Conservation (phyloP, 805 yeast species). For the Candida pseudofarinosa region DNA sequence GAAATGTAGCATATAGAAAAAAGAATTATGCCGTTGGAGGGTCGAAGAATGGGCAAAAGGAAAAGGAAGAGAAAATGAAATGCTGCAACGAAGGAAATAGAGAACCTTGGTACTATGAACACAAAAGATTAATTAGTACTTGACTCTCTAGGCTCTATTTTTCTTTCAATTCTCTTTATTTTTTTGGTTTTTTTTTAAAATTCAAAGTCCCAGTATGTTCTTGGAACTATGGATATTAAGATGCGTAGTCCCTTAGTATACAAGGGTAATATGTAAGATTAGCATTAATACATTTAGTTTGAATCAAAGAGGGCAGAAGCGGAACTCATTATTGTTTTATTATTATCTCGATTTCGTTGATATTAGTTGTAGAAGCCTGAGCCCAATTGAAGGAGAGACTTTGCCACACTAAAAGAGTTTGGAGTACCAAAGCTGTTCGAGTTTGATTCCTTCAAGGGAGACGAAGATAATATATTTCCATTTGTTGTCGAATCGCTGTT, state of each 20-base stretch:
- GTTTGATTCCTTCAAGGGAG: conserved; percentile 21
- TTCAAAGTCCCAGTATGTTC: not conserved
- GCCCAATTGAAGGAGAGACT: conserved; percentile 43
- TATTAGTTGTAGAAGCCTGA: conserved; percentile 5
- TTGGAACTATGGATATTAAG: not conserved
- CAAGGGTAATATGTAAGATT: not conserved
- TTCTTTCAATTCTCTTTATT: too few species aligned
- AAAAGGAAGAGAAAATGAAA: not conserved
- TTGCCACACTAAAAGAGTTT: conserved; percentile 42
- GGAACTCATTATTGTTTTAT: not conserved
- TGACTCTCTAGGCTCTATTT: too few species aligned
- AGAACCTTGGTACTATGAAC: not conserved
- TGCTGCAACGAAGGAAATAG: not conserved
- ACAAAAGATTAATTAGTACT: too few species aligned
- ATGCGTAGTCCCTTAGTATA: not conserved
- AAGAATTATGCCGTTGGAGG: not conserved
- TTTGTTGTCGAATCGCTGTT: conserved; percentile 4
- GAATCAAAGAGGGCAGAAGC: not conserved
- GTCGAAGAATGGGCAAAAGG: not conserved
- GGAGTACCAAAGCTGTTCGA: conserved; percentile 39
- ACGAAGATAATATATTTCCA: conserved; percentile 25
- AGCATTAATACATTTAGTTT: not conserved
- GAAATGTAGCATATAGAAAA: not conserved
- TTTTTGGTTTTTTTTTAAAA: too few species aligned
- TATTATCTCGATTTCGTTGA: not conserved